These are phyloP conservation scores for Boletellus emodensis DNA, from an alignment of 768 basidiomycete genomes.

Conservation along the genomic window DNA sequence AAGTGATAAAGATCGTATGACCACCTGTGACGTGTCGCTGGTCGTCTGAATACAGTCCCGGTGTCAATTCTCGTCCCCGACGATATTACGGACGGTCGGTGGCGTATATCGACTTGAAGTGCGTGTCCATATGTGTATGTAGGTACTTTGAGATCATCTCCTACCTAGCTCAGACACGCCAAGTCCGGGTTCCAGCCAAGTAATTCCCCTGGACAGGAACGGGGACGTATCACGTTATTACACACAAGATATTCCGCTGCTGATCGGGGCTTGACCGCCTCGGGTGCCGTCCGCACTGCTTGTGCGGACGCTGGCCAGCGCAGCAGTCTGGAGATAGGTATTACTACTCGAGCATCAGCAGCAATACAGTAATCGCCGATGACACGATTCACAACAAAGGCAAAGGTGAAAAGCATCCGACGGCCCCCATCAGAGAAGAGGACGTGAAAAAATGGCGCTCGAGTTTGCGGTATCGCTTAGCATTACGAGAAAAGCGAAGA, in stretches of 20 bases:
- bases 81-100: background rate
- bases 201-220: background rate
- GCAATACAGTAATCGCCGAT: too few relatives aligned
- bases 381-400: too few relatives aligned
- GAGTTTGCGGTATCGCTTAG: too few relatives aligned
- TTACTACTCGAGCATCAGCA: too few relatives aligned
- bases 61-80: background rate
- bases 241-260: background rate
- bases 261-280: background rate
- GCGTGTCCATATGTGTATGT: background rate
- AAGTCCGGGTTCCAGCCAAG: background rate
- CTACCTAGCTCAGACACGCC: background rate
- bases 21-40: background rate
- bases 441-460: too few relatives aligned
- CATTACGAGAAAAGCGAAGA: background rate
- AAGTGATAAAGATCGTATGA: slow-evolving; percentile 47
- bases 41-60: background rate
- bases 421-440: background rate
- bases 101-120: background rate
- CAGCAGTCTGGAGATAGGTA: too few relatives aligned
- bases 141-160: too few relatives aligned
- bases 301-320: background rate
- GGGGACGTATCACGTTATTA: background rate
- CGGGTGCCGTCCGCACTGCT: background rate
- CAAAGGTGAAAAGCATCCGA: background rate